These are phyloP conservation scores for Solanum arcanum DNA, from an alignment of 257 asterid species.

Conservation along the genomic window DNA sequence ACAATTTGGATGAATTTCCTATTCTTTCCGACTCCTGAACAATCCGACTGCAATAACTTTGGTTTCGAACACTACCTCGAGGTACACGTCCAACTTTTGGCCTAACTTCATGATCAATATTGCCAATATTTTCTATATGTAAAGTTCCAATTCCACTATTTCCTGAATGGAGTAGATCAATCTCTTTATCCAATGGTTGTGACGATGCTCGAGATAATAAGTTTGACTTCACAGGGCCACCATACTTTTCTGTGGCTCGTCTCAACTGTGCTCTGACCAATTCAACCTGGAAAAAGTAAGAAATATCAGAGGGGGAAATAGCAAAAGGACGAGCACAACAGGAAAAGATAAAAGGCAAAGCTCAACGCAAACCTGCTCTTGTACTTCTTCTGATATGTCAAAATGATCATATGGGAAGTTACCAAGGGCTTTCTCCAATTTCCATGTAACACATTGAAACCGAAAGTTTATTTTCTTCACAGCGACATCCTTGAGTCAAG, in stretches of 20 bases:
- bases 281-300: conserved; percentile 41
- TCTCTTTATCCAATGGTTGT: conserved; percentile 57
- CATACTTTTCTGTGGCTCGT: conserved; percentile 82
- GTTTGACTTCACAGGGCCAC: conserved; percentile 56
- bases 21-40: conserved; percentile 13
- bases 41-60: conserved; percentile 17
- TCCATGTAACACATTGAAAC: conserved; percentile 86
- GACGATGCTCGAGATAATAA: conserved; percentile 47
- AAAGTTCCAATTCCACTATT: conserved; percentile 34
- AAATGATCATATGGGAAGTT: conserved; percentile 51
- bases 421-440: conserved; percentile 64
- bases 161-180: conserved; percentile 40
- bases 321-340: not conserved
- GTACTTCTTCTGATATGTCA: conserved; percentile 90
- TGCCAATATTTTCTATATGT: conserved; percentile 36
- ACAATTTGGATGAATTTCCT: conserved; percentile 22
- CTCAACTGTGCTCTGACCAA: conserved; percentile 60
- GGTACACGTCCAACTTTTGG: conserved; percentile 17
- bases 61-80: conserved; percentile 17
- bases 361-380: conserved; percentile 57
- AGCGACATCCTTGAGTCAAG: conserved; percentile 49
- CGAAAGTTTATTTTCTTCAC: conserved; percentile 53
- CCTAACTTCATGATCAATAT: conserved; percentile 42
- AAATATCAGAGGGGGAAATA: conserved; percentile 4
- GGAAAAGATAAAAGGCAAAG: not conserved